Conservation (phyloP, 164 flowering plant species). For the Tinospora cordifolia region DNA sequence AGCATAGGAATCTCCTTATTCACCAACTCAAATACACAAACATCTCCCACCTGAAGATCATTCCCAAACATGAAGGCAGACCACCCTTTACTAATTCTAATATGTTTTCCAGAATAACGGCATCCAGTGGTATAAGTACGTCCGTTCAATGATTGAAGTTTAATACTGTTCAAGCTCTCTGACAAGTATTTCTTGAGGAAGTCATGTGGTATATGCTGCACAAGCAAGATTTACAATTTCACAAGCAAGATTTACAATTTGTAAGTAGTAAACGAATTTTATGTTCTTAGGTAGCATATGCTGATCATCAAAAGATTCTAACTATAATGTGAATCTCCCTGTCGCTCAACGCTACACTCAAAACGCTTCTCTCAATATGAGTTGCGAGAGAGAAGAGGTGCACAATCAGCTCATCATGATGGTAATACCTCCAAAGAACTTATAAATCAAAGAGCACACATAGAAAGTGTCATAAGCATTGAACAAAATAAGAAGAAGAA, state of each 20-base stretch:
- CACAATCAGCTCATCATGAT: background rate
- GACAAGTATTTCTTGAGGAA: background rate
- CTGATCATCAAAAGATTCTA: too few relatives aligned
- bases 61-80: background rate
- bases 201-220: conserved; percentile 2
- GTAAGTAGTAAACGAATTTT: background rate
- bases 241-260: background rate
- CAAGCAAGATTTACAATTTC: background rate
- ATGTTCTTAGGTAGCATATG: background rate
- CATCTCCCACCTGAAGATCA: background rate
- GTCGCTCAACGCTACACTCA: background rate
- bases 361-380: background rate
- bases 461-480: background rate
- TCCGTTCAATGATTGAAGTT: background rate
- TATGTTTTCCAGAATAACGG: background rate
- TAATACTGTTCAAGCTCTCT: background rate
- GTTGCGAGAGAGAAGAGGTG: background rate
- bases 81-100: background rate
- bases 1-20: background rate
- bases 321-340: too few relatives aligned
- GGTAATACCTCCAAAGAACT: background rate
- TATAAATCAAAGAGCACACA: background rate
- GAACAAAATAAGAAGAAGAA: background rate
- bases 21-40: background rate
- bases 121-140: background rate